phyloP scores from a whole-genome alignment of 2,329 filamentous ascomycete genomes.

The Botryotinia narcissicola region DNA sequence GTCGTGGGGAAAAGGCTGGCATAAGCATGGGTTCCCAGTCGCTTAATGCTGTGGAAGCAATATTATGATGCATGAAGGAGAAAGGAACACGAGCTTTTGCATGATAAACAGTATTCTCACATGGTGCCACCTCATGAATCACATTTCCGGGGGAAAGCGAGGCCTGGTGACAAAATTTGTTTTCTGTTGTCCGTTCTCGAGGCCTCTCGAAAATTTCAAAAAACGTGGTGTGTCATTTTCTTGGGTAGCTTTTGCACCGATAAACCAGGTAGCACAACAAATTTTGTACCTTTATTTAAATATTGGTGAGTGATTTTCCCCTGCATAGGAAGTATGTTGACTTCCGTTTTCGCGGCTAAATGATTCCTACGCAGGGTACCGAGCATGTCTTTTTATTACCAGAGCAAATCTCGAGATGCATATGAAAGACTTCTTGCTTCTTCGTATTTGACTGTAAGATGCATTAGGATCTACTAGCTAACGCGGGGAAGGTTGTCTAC shows the following conservation, averaged over 20 bases:
- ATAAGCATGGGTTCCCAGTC: constrained; percentile 17
- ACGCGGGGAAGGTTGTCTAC: constrained; percentile 17
- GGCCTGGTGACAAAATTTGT: constrained; percentile 14
- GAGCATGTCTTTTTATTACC: background rate
- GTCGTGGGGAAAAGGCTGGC: constrained; percentile 3
- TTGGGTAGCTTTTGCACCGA: background rate
- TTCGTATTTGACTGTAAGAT: constrained; percentile 8
- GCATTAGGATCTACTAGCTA: constrained; percentile 1
- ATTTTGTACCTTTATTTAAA: background rate
- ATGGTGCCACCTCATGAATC: constrained; percentile 17
- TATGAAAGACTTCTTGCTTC: background rate
- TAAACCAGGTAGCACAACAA: background rate
- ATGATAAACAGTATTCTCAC: constrained; percentile 13
- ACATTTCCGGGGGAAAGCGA: constrained; percentile 13
- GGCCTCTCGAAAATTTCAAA: background rate
- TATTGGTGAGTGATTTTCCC: background rate
- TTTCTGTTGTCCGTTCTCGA: constrained; percentile 14
- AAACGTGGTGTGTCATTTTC: constrained; percentile 6
- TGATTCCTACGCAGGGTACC: background rate
- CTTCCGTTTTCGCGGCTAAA: background rate
- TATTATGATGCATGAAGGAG: constrained; percentile 17
- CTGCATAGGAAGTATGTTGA: constrained; percentile 8
- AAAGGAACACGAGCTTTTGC: constrained; percentile 18
- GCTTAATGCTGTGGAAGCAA: constrained; percentile 18
- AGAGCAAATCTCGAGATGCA: background rate